A percentile compares a stretch with the other conserved stretches of the same genome.
phyloP scores from a whole-genome alignment of 2,329 filamentous ascomycete genomes.

The Verticillium alfalfae region DNA sequence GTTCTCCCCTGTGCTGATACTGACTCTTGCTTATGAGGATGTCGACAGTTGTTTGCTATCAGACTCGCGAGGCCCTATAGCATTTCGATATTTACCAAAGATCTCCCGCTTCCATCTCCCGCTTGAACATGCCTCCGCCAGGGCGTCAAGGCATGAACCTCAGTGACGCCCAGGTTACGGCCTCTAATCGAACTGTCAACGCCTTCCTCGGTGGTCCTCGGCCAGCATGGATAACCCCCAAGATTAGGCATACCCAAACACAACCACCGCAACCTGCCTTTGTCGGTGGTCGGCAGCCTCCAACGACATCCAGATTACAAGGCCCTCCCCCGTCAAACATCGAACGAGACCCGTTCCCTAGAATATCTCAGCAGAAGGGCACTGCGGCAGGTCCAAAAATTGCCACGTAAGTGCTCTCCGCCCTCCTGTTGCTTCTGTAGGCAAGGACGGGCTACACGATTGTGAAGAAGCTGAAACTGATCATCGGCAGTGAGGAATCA shows the following conservation, averaged over 20 bases:
- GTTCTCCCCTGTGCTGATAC: background rate
- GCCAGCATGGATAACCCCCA: background rate
- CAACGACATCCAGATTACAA: background rate
- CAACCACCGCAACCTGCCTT: background rate
- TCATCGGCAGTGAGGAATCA: background rate
- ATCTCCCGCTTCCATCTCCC: background rate
- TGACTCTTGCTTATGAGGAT: background rate
- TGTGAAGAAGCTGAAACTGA: too few relatives aligned
- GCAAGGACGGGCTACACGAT: background rate
- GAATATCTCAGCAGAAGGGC: background rate
- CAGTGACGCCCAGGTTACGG: slow-evolving; percentile 21
- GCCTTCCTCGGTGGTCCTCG: slow-evolving; percentile 23
- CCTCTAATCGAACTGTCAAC: slow-evolving; percentile 34
- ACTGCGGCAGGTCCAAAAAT: background rate
- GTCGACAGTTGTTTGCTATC: background rate
- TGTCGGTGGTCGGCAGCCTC: background rate
- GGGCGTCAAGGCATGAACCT: slow-evolving; percentile 7
- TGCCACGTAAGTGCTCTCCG: background rate
- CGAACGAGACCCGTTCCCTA: background rate
- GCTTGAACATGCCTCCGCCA: slow-evolving; percentile 1
- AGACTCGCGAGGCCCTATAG: background rate
- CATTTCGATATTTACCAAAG: background rate
- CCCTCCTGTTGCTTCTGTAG: background rate
- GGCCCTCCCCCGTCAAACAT: background rate
- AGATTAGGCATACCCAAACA: background rate